Evolutionary conservation across 192 early-diverging fungal species (phyloP).

Genomic region (Backusella circina): DNA sequence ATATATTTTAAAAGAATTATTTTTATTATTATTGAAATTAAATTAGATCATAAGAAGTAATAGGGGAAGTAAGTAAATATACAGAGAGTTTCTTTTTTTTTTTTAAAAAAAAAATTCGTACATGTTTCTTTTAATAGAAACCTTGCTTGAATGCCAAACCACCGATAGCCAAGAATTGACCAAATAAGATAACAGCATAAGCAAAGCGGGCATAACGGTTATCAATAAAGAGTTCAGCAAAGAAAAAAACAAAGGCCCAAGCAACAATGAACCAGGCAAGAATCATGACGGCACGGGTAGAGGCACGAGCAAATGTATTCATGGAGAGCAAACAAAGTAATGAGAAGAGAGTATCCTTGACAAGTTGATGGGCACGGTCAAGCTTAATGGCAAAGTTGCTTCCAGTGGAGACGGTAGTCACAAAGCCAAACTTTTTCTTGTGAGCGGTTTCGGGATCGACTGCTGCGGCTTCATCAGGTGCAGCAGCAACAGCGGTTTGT

Average conservation of each 20-base stretch:
- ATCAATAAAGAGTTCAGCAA: conserved; percentile 9
- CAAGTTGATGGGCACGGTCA: conserved; percentile 16
- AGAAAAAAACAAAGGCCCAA: conserved; percentile 15
- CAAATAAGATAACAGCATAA: conserved; percentile 18
- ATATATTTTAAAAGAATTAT: no score
- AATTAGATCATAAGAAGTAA: not conserved
- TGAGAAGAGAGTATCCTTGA: conserved; percentile 28
- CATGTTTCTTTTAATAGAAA: not conserved
- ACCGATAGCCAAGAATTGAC: conserved; percentile 14
- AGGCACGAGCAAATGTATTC: conserved; percentile 35
- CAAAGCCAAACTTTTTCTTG: not conserved
- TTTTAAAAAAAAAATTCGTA: not conserved
- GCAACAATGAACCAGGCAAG: conserved; percentile 31
- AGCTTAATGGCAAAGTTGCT: conserved; percentile 2
- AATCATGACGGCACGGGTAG: conserved; percentile 30
- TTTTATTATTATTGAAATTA: not conserved
- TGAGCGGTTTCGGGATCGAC: not conserved
- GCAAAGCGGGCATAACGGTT: conserved; percentile 9
- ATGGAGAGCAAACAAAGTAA: conserved; percentile 28
- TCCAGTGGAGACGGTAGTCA: not conserved
- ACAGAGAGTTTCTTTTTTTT: not conserved
- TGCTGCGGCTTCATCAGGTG: not conserved
- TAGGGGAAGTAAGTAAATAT: not conserved
- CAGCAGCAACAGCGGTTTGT: not conserved
- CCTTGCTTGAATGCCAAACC: conserved; percentile 23